Conservation (phyloP, 768 basidiomycete species). For the Auriscalpium vulgare region DNA sequence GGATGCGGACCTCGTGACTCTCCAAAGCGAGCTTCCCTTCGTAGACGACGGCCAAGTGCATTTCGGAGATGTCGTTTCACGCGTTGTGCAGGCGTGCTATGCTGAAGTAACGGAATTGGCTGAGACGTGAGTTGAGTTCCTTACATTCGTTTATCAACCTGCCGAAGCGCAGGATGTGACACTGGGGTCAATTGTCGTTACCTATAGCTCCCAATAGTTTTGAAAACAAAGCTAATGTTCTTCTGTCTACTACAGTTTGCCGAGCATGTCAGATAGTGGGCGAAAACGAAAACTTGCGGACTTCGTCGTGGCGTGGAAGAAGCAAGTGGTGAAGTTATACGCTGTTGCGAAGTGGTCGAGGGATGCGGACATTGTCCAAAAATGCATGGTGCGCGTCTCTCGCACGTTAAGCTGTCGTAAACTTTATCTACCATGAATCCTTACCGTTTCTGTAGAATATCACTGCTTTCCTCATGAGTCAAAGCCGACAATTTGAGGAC, state of each 20-base stretch:
- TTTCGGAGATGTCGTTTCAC: constrained; percentile 66
- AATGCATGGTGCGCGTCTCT: constrained; percentile 59
- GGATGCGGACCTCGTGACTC: constrained; percentile 40
- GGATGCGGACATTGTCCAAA: constrained; percentile 77
- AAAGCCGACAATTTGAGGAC: constrained; percentile 77
- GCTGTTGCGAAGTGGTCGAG: constrained; percentile 83
- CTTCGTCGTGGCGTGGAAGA: constrained; percentile 86
- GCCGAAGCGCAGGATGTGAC: constrained; percentile 4
- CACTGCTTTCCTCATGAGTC: constrained; percentile 77
- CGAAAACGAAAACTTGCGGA: constrained; percentile 79
- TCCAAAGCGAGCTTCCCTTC: constrained; percentile 67
- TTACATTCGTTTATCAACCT: not conserved
- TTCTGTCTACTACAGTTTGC: constrained; percentile 24
- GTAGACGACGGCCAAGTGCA: constrained; percentile 69
- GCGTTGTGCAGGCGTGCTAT: constrained; percentile 73
- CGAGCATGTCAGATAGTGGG: constrained; percentile 69
- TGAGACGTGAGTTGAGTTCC: constrained; percentile 62
- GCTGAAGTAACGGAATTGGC: constrained; percentile 75
- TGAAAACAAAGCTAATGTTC: not conserved
- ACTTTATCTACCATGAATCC: too few species aligned
- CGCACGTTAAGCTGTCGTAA: not conserved
- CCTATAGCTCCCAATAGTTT: not conserved
- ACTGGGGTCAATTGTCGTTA: not conserved
- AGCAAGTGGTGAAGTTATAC: constrained; percentile 84
- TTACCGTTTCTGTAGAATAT: constrained; percentile 51